These are phyloP conservation scores for Pseudogymnoascus sp. DNA, from an alignment of 2,329 filamentous ascomycete genomes.

Conservation along the genomic window DNA sequence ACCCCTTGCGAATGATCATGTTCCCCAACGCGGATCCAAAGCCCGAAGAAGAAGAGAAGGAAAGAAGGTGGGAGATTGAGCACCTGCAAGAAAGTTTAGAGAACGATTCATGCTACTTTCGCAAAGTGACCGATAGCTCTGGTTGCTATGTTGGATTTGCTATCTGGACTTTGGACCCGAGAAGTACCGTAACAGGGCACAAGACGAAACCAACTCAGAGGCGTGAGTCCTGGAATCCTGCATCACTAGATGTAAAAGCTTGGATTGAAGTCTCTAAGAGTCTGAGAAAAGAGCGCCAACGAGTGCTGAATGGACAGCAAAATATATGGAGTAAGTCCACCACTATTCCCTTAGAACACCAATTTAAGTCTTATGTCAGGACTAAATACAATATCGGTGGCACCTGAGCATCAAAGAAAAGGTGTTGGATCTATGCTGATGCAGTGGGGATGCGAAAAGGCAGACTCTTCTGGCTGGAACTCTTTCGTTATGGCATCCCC, in stretches of 20 bases:
- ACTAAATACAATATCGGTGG: neutral
- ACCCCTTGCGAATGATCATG: neutral
- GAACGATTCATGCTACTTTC: neutral
- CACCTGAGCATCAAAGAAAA: neutral
- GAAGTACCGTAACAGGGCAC: neutral
- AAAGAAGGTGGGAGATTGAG: neutral
- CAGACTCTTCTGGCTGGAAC: neutral
- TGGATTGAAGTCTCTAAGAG: neutral
- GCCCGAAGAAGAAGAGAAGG: neutral
- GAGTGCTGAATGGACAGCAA: neutral
- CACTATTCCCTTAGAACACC: neutral
- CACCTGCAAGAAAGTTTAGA: neutral
- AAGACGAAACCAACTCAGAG: neutral
- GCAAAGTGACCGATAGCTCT: neutral
- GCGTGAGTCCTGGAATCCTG: neutral
- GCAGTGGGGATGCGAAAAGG: neutral
- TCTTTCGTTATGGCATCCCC: conserved; percentile 1
- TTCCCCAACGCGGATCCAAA: neutral
- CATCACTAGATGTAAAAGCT: neutral
- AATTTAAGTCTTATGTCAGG: neutral
- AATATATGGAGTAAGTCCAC: neutral
- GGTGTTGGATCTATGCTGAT: conserved; percentile 1
- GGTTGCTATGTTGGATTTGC: neutral
- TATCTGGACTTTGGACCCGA: neutral
- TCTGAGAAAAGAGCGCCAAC: neutral